Percentiles rank a stretch among this genome's conserved stretches.
These are phyloP conservation scores for Somion occarium DNA, from an alignment of 1,284 basidiomycete genomes.

Conservation along the genomic window DNA sequence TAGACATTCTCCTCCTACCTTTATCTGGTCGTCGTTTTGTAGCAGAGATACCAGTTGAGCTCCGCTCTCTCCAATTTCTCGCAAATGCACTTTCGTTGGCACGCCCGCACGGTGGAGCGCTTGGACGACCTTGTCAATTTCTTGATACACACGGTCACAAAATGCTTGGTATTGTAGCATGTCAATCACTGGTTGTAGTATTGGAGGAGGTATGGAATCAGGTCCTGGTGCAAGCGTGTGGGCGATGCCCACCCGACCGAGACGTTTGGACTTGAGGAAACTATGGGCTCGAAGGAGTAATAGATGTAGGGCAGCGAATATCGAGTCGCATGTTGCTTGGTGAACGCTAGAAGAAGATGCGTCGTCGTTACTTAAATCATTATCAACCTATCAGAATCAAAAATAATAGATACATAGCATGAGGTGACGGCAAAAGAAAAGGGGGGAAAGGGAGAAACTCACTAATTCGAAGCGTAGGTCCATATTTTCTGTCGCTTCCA, in stretches of 20 bases:
- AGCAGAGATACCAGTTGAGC: constrained; percentile 47
- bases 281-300: constrained; percentile 63
- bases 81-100: constrained; percentile 51
- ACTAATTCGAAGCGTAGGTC: constrained; percentile 69
- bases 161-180: constrained; percentile 73
- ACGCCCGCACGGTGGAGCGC: constrained; percentile 53
- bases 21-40: constrained; percentile 21
- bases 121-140: constrained; percentile 45
- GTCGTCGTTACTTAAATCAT: constrained; percentile 12
- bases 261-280: constrained; percentile 43
- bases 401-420: no score
- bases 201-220: constrained; percentile 24
- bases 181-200: constrained; percentile 67
- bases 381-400: constrained; percentile 21
- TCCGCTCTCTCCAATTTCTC: constrained; percentile 64
- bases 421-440: no score
- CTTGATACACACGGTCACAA: constrained; percentile 52
- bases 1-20: constrained; percentile 62
- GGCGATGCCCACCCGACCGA: constrained; percentile 32
- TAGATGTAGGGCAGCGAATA: constrained; percentile 57
- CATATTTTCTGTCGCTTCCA: constrained; percentile 66
- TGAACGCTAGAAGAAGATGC: background rate
- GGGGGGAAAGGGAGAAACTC: constrained; percentile 5
- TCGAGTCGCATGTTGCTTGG: constrained; percentile 59
- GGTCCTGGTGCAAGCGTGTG: constrained; percentile 25